phyloP scores from a whole-genome alignment of 495 filamentous ascomycete species.

The Aspergillus haitiensis region DNA sequence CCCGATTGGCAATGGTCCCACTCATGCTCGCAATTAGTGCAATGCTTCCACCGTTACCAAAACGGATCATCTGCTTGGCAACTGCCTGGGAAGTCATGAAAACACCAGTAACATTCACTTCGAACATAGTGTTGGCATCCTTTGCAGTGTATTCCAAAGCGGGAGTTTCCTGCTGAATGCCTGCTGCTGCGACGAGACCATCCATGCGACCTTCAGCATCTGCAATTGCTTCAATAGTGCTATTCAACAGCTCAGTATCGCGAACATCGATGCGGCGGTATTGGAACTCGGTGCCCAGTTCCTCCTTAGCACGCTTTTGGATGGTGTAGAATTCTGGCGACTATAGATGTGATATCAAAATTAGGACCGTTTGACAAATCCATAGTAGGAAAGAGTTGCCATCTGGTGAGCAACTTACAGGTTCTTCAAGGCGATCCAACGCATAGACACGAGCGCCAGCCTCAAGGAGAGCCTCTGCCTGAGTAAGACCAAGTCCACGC shows the following conservation, averaged over 20 bases:
- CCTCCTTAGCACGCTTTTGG: conserved; percentile 60
- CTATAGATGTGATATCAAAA: conserved; percentile 31
- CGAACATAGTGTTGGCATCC: conserved; percentile 70
- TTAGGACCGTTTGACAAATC: not conserved
- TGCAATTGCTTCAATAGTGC: conserved; percentile 66
- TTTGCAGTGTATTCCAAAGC: conserved; percentile 68
- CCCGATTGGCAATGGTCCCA: conserved; percentile 65
- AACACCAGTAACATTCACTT: conserved; percentile 74
- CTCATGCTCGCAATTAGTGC: conserved; percentile 75
- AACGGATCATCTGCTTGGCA: conserved; percentile 74
- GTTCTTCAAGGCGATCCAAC: conserved; percentile 48
- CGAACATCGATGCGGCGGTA: conserved; percentile 87
- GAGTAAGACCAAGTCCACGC: conserved; percentile 74
- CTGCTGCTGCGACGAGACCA: conserved; percentile 74
- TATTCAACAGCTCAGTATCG: conserved; percentile 67
- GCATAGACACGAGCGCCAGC: conserved; percentile 66
- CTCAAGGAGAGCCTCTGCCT: conserved; percentile 78
- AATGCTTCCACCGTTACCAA: conserved; percentile 70
- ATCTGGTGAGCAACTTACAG: conserved; percentile 30
- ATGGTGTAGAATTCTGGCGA: conserved; percentile 61
- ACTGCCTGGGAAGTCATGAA: conserved; percentile 72
- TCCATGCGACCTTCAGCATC: conserved; percentile 70
- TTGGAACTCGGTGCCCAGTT: conserved; percentile 67
- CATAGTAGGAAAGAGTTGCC: not conserved
- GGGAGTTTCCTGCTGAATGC: conserved; percentile 67